Evolutionary conservation across 129 eudicot genomes (phyloP), one percentile per base, ranked within the genome.

Genomic region (Sambucus nigra): DNA sequence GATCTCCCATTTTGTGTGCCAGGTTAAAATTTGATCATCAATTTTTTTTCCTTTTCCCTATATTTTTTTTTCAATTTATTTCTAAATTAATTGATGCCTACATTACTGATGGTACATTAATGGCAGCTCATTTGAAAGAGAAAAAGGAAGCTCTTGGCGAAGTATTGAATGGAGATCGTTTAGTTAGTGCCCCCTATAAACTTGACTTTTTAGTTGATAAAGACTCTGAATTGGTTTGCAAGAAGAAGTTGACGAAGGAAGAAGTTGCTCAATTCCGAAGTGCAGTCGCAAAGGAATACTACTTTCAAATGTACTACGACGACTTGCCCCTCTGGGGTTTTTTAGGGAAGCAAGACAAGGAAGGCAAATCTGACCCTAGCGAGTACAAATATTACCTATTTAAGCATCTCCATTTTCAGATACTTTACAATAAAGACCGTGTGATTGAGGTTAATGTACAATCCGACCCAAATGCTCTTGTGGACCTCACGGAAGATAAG

Each of bases 311-410:
- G 95, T 86, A 86, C 72, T 86, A 74, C 57, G 95, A 86, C 49
- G 95, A 86, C 66, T 45, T 86, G 53, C 95, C 95, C 35, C 61
- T 81, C 13, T 86, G 95, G 95, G 95, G 95, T 48, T 86, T 86
- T 57, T 6, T 86, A 51, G 95, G 95, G 51, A 86, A 75, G 50
- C 74, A 72, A 67, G 91, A 86, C 60, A 86, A 81, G 66, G 91
- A 86, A 51, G 75, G 73, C 51, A 77, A 67, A 69, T 15, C 73
- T 26, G 85, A 77, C 47, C 80, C 89, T 19, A 77, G 73, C 51
- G 95, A 85, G 63, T 70, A 65, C 63, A 85, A 75, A 35, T 78
- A 74, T 64, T 81, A 74, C 65, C 74, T 86, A 23, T 86, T 81
- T 45, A 86, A 81, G 57, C 95, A 81, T 59, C 82, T 86, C 29